Evolutionary conservation across 140 eudicot genomes (phyloP), one percentile per base, ranked within the genome.

Genomic region (Erigeron philadelphicus): DNA sequence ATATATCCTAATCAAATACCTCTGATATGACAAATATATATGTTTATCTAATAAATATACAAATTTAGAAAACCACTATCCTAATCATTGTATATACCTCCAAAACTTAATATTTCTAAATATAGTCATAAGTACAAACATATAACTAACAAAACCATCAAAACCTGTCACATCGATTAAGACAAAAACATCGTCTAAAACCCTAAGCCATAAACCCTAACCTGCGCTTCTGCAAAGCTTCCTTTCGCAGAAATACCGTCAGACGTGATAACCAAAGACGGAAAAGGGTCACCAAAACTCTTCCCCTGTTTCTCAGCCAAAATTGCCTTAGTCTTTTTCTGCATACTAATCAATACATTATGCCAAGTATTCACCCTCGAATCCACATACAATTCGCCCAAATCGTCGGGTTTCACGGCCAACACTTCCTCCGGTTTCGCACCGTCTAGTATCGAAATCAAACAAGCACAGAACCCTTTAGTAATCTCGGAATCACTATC

Each of bases 191-290:
- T 7, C 1, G 44, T 19, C 18, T 25, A 13, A 66, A 53, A 52
- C 43, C 40, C 77, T 43, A 67, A 93, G n/a, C n/a, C n/a, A n/a
- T n/a, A 66, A 53, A 52, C 43, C 40, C 77, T 43, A 67, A 93
- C 98, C 98, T 93, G 98, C 57, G 98, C 87, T 79, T 86, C 85
- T 41, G 98, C 98, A 74, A 80, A 93, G 76, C 90, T 88, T 13
- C 98, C 98, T 67, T 86, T 84, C 4, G 98, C 96, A 35, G 72
- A 67, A 19, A 93, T 73, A 0, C 93, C 96, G 8, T 88, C 93
- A 0, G 76, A 75, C n/a, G 78, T 72, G 4, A 93, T 80, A n/a
- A 86, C 79, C 79, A 93, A 66, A 15, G 98, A 89, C 11, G 98
- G 98, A 72, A 93, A 93, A 13, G 80, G 66, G n/a, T 89, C 90